These are phyloP conservation scores for Triticum dicoccoides DNA, from an alignment of 176 grass and related monocot species.

Conservation along the genomic window DNA sequence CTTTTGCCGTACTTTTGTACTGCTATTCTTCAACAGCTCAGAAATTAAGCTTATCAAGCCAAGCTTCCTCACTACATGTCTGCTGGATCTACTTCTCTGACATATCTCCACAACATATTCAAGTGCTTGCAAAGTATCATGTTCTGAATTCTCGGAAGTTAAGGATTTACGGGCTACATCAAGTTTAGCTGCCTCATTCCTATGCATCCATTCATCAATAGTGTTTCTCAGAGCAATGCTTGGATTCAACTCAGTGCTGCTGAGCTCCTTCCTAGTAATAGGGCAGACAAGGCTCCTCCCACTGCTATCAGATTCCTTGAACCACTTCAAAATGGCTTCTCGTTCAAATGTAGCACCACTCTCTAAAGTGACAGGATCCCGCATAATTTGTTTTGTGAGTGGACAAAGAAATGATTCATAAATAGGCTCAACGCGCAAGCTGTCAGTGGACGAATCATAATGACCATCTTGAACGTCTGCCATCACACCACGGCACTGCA, in stretches of 20 bases:
- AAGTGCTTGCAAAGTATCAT: conserved; percentile 69
- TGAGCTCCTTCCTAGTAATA: conserved; percentile 69
- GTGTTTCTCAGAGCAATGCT: conserved; percentile 86
- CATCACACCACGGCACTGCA: conserved; percentile 53
- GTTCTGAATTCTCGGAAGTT: conserved; percentile 53
- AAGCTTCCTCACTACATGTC: conserved; percentile 53
- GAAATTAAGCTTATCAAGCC: conserved; percentile 70
- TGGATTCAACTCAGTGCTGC: conserved; percentile 68
- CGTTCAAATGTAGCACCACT: conserved; percentile 84
- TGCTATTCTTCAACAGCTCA: conserved; percentile 72
- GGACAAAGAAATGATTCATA: conserved; percentile 89
- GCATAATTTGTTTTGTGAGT: conserved; percentile 87
- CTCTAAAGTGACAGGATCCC: conserved; percentile 78
- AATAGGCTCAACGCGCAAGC: conserved; percentile 70
- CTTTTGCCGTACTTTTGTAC: conserved; percentile 56
- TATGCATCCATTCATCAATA: conserved; percentile 90
- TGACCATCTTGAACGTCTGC: conserved; percentile 53
- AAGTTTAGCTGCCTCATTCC: conserved; percentile 78
- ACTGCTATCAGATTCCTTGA: conserved; percentile 56
- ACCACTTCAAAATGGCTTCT: conserved; percentile 72
- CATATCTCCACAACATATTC: conserved; percentile 68
- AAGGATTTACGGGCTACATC: conserved; percentile 60
- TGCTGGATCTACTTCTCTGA: conserved; percentile 57
- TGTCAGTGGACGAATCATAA: conserved; percentile 55
- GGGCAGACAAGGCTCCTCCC: conserved; percentile 67